Base-by-base conservation (phyloP, 2,329 filamentous ascomycete species). In the Hymenoscyphus occultus region DNA sequence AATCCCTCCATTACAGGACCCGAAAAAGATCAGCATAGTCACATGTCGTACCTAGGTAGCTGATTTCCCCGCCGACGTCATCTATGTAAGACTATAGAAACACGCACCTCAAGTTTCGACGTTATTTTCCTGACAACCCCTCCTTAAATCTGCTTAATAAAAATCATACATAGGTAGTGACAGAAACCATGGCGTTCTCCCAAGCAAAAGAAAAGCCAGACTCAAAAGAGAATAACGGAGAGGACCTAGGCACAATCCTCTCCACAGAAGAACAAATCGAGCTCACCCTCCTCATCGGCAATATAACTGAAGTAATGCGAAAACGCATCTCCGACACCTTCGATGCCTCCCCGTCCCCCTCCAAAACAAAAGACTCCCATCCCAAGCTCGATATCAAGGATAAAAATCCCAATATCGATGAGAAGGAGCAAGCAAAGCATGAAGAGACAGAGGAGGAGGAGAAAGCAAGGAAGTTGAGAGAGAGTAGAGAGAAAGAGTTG, bases 261-360 rank as follows among this genome's bases (percentile, higher is more conserved):
- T 70, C 70, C 1, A 66, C 64, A 10, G 73, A 74, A 57, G 73
- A 76, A 65, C 70, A 72, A 56, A 69, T 71, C 14, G 84, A 87
- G 64, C 74, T 89, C 51, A 76, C 78, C n/a, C 77, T 78, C 3
- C 78, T 89, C 13, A 75, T 85, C 64, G 78, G 74, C 32, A 79
- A 80, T 57, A 83, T 86, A 67, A 83, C 82, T 42, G 84, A 87
- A 59, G 78, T 78, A 45, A 84, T 88, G 78, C 79, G 82, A 64
- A 80, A 79, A 61, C 80, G 84, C 51, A 78, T 87, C 65, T 78
- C 74, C 67, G 78, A 80, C 61, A 79, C 80, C 65, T 87, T 88
- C 68, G 83, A 86, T 68, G 68, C 70, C 4, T 71, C 74, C 10
- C 64, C 69, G 35, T 67, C 65, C 14, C 67, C 60, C 14, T 67